phyloP scores from a whole-genome alignment of 345 rosid genomes.

The Sonneratia alba region DNA sequence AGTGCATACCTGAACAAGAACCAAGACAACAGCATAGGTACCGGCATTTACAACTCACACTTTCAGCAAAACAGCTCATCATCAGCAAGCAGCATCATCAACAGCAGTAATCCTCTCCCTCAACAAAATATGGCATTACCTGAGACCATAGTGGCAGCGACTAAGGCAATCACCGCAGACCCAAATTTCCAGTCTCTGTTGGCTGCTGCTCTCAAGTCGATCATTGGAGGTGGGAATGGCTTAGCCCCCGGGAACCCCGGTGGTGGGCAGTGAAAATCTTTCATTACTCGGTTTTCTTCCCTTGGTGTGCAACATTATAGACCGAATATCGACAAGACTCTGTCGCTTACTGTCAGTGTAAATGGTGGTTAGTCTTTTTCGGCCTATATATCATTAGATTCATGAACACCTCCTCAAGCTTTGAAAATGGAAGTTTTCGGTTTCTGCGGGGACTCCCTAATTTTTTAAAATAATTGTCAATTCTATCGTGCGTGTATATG shows the following conservation, averaged over 20 bases:
- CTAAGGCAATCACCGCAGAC: constrained; percentile 34
- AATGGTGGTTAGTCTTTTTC: not conserved
- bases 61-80: constrained; percentile 17
- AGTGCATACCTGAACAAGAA: constrained; percentile 6
- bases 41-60: constrained; percentile 10
- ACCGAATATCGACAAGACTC: not conserved
- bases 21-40: not conserved
- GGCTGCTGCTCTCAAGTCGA: constrained; percentile 33
- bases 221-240: constrained; percentile 11
- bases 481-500: too few species aligned
- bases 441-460: too few species aligned
- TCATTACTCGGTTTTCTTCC: too few species aligned
- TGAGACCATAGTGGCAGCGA: constrained; percentile 31
- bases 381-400: too few species aligned
- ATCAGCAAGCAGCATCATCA: constrained; percentile 1
- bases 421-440: too few species aligned
- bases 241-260: constrained; percentile 5
- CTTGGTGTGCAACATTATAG: not conserved
- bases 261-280: not conserved
- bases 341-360: not conserved
- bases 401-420: too few species aligned
- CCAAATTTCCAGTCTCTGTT: constrained; percentile 34
- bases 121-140: constrained; percentile 8
- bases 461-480: too few species aligned
- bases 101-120: not conserved